A percentile compares a stretch with the other conserved stretches of the same genome.
Evolutionary conservation across 495 filamentous ascomycete genomes (phyloP).

Genomic region (Penicillium crystallinum): DNA sequence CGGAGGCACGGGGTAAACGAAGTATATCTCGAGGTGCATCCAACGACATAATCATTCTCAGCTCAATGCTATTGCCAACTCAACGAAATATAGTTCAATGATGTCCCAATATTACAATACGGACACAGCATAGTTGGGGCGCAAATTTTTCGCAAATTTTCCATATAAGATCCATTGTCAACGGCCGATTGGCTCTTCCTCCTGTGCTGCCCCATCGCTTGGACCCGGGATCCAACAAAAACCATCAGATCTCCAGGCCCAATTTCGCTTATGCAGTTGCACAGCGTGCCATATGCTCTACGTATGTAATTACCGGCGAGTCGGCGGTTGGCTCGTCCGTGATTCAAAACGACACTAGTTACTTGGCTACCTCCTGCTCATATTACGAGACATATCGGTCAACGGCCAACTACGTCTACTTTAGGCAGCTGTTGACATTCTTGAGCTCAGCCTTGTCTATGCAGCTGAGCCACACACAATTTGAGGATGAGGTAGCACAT

Average conservation of each 20-base stretch:
- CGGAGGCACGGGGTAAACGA: no score
- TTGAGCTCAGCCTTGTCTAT: background rate
- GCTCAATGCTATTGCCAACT: no score
- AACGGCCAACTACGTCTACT: background rate
- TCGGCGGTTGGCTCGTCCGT: background rate
- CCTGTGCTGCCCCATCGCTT: slow-evolving; percentile 14
- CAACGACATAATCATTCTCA: no score
- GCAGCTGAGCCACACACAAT: no score
- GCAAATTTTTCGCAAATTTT: background rate
- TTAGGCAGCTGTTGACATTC: background rate
- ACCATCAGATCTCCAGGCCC: slow-evolving; percentile 21
- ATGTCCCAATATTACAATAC: background rate
- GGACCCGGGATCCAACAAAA: slow-evolving; percentile 25
- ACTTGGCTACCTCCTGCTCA: background rate
- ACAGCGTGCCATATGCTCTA: slow-evolving; percentile 12
- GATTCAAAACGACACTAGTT: background rate
- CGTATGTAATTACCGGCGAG: slow-evolving; percentile 2
- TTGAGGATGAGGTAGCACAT: no score
- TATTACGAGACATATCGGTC: background rate
- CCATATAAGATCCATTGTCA: slow-evolving; percentile 20
- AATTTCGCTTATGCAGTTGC: slow-evolving; percentile 36
- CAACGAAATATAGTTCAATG: no score
- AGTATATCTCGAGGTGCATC: no score
- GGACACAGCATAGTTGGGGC: background rate
- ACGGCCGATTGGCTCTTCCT: slow-evolving; percentile 13